These are phyloP conservation scores for Hemisphaericaspora xylofermentans DNA, from an alignment of 1,139 yeast species.

Conservation along the genomic window DNA sequence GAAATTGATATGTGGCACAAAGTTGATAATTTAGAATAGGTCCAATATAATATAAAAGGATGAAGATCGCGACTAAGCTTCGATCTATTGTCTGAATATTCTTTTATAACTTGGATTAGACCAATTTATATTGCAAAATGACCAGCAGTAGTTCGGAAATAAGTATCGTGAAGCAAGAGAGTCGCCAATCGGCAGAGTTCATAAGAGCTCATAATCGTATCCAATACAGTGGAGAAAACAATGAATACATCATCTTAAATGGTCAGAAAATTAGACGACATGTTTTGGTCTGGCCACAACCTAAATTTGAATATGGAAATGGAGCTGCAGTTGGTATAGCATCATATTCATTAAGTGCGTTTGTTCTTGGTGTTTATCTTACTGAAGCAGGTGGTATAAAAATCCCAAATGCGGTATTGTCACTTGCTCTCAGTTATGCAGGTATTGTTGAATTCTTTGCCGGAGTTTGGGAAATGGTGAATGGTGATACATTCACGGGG, in stretches of 20 bases:
- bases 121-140: not conserved
- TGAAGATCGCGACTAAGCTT: no score
- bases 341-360: slow-evolving; percentile 45
- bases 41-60: no score
- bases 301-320: slow-evolving; percentile 42
- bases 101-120: no score
- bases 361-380: slow-evolving; percentile 45
- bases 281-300: slow-evolving; percentile 40
- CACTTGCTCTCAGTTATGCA: slow-evolving; percentile 51
- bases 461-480: slow-evolving; percentile 46
- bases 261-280: slow-evolving; percentile 31
- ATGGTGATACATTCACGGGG: slow-evolving; percentile 37
- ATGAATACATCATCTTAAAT: slow-evolving; percentile 30
- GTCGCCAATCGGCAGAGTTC: not conserved
- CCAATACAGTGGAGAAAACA: slow-evolving; percentile 20
- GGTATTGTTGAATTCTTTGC: slow-evolving; percentile 40
- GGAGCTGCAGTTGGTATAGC: slow-evolving; percentile 64
- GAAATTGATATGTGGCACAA: no score
- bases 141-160: not conserved
- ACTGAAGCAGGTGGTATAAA: slow-evolving; percentile 54
- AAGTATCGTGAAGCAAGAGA: no score
- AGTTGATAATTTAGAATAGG: no score
- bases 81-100: no score
- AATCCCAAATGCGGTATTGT: slow-evolving; percentile 46
- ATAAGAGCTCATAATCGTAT: slow-evolving; percentile 14